These are phyloP conservation scores for Penicillium occitanis DNA, from an alignment of 2,329 filamentous ascomycete genomes.

Conservation along the genomic window DNA sequence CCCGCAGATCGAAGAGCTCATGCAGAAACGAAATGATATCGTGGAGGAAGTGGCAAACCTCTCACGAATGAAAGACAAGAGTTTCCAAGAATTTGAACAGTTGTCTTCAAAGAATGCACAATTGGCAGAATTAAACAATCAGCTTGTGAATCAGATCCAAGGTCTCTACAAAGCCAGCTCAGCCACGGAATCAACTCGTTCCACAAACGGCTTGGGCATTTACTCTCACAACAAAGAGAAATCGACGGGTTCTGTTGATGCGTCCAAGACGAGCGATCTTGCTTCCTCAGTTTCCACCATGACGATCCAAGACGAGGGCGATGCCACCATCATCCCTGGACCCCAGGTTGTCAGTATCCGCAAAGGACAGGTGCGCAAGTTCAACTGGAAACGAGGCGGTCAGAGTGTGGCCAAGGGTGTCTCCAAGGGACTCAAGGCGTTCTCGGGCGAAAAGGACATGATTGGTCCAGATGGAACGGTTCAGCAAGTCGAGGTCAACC, in stretches of 20 bases:
- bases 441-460: constrained; percentile 62
- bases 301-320: constrained; percentile 64
- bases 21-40: constrained; percentile 80
- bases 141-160: constrained; percentile 91
- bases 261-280: constrained; percentile 50
- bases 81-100: constrained; percentile 92
- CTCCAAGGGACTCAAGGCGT: constrained; percentile 90
- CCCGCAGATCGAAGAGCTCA: constrained; percentile 78
- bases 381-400: constrained; percentile 97
- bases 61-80: constrained; percentile 84
- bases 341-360: constrained; percentile 95
- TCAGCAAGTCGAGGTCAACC: constrained; percentile 24
- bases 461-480: constrained; percentile 17
- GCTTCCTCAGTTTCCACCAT: constrained; percentile 58
- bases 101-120: constrained; percentile 92
- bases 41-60: constrained; percentile 82
- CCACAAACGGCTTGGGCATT: constrained; percentile 61
- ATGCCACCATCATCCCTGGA: constrained; percentile 62
- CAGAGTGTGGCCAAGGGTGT: constrained; percentile 93
- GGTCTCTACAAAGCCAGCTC: constrained; percentile 78
- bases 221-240: constrained; percentile 56
- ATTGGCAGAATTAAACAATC: constrained; percentile 91
- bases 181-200: constrained; percentile 31
- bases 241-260: constrained; percentile 47
- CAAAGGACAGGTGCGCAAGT: constrained; percentile 92